phyloP scores from a whole-genome alignment of 345 rosid species.

The Acer yangbiense region DNA sequence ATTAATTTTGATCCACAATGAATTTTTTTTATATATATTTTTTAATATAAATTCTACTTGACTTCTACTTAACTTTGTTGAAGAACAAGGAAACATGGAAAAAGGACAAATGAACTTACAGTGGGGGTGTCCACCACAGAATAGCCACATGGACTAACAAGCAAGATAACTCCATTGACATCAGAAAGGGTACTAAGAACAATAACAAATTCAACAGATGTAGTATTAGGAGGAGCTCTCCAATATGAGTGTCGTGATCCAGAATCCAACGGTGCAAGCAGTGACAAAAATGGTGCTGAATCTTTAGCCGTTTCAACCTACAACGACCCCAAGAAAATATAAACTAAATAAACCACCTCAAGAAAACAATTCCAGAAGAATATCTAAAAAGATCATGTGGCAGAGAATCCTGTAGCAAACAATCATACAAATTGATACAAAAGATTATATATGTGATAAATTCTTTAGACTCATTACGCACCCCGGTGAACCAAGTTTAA shows the following conservation, averaged over 20 bases:
- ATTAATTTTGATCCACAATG: not conserved
- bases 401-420: not conserved
- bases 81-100: slow-evolving; percentile 15
- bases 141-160: slow-evolving; percentile 94
- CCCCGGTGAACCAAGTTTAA: not conserved
- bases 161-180: slow-evolving; percentile 77
- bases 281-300: slow-evolving; percentile 79
- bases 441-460: not conserved
- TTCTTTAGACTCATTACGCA: not conserved
- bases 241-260: slow-evolving; percentile 65
- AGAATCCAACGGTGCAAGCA: slow-evolving; percentile 69
- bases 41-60: not conserved
- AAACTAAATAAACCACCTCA: slow-evolving; percentile 18
- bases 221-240: slow-evolving; percentile 78
- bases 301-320: slow-evolving; percentile 86
- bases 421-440: not conserved
- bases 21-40: not conserved
- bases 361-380: slow-evolving; percentile 6
- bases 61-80: not conserved
- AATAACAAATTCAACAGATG: slow-evolving; percentile 65
- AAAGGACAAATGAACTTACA: slow-evolving; percentile 44
- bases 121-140: slow-evolving; percentile 77
- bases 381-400: not conserved
- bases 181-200: slow-evolving; percentile 73
- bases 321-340: slow-evolving; percentile 24